Evolutionary conservation across 768 basidiomycete genomes (phyloP), one percentile per base, ranked within the genome.

Genomic region (Xanthoconium stramineum): DNA sequence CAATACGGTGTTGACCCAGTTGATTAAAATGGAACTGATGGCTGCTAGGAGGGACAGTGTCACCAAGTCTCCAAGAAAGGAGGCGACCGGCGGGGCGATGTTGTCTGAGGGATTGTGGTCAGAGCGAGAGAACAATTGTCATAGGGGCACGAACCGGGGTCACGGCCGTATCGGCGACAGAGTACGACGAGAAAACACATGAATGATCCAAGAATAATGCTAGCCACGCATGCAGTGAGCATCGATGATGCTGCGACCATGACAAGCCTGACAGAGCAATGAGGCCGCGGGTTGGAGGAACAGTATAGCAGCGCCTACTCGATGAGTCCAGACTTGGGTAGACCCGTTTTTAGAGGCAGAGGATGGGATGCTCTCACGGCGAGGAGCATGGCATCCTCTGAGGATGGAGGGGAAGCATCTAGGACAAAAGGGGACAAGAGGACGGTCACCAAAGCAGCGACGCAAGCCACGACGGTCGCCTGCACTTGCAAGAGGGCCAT

Each of bases 71-170:
- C 97, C 96, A 3, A 98, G 79, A 63, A 91, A 93, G 3, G 93
- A 84, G 0, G 97, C 97, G 10, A 98, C 79, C 0, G 97, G 94
- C 0, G 97, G 92, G 2, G 95, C 90, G 61, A 98, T 95, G 70
- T 99, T 99, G 68, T 97, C 94, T 93, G 65, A 8, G 43, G 14
- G 33, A 12, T 7, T 3, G 11, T 20, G 38, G 50, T 64, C 17
- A 54, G 29, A 33, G 14, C 15, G 46, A 17, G 35, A 35, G 28
- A 20, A 28, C 36, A 30, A 6, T 2, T 19, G 47, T 5, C 19
- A 11, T 3, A n/a, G 36, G 15, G 12, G 42, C 33, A 62, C 78
- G 45, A 64, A 87, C 94, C 95, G 53, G 97, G 97, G 71, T 99
- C 89, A 40, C 87, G 81, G 6, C 86, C 83, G 58, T 81, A 83